phyloP scores from a whole-genome alignment of 2,329 filamentous ascomycete species.

The Hortaea werneckii region DNA sequence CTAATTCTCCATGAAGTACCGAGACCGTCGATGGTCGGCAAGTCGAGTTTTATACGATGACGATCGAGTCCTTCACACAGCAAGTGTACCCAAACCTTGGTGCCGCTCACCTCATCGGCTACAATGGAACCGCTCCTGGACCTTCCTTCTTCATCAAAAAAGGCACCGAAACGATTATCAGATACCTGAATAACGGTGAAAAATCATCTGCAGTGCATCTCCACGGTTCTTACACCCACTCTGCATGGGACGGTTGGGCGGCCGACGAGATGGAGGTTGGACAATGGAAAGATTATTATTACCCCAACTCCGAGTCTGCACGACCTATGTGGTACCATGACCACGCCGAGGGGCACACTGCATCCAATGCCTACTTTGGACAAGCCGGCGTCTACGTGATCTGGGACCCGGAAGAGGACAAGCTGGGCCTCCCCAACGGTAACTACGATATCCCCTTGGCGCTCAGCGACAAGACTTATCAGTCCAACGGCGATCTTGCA shows the following conservation, averaged over 20 bases:
- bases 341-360: conserved; percentile 35
- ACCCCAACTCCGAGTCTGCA: conserved; percentile 45
- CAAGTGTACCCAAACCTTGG: conserved; percentile 36
- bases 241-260: conserved; percentile 43
- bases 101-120: conserved; percentile 36
- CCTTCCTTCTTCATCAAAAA: conserved; percentile 42
- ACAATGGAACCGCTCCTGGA: conserved; percentile 45
- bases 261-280: conserved; percentile 42
- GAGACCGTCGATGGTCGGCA: conserved; percentile 25
- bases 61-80: conserved; percentile 30
- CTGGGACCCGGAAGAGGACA: conserved; percentile 40
- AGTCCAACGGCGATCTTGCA: conserved; percentile 40
- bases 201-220: conserved; percentile 42
- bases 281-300: conserved; percentile 49
- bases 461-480: conserved; percentile 43
- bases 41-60: conserved; percentile 40
- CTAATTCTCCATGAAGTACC: conserved; percentile 9
- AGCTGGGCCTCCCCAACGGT: conserved; percentile 41
- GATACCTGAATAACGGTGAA: conserved; percentile 42
- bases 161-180: conserved; percentile 44
- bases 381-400: conserved; percentile 49
- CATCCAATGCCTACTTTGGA: conserved; percentile 46
- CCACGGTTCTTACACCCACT: conserved; percentile 41
- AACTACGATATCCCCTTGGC: conserved; percentile 45
- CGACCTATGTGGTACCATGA: conserved; percentile 51